phyloP scores from a whole-genome alignment of 2,329 filamentous ascomycete species.

The Ophiostoma angusticollis region DNA sequence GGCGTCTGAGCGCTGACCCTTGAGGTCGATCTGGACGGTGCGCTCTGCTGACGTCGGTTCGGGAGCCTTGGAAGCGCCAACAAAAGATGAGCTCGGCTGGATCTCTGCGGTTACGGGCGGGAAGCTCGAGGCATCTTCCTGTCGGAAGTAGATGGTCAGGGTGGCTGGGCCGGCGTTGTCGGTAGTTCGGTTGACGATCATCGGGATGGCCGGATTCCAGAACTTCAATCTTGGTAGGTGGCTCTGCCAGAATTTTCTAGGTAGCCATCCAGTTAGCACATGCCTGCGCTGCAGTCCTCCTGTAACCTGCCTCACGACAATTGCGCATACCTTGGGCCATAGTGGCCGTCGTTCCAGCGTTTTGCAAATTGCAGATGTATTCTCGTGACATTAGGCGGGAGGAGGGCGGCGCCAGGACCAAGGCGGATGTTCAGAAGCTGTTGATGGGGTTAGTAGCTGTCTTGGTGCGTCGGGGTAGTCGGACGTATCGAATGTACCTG shows the following conservation, averaged over 20 bases:
- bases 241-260: slow-evolving; percentile 77
- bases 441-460: neutral
- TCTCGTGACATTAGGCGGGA: slow-evolving; percentile 62
- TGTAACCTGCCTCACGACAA: too few relatives aligned
- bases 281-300: too few relatives aligned
- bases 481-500: slow-evolving; percentile 27
- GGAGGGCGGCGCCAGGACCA: slow-evolving; percentile 69
- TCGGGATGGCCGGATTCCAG: slow-evolving; percentile 76
- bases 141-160: slow-evolving; percentile 52
- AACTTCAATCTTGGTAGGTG: slow-evolving; percentile 82
- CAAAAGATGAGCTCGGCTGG: slow-evolving; percentile 34
- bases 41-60: slow-evolving; percentile 35
- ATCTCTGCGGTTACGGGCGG: slow-evolving; percentile 17
- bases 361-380: slow-evolving; percentile 63
- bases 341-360: slow-evolving; percentile 51
- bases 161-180: slow-evolving; percentile 43
- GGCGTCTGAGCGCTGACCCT: slow-evolving; percentile 42
- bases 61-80: slow-evolving; percentile 35
- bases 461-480: neutral
- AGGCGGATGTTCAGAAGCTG: slow-evolving; percentile 63
- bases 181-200: slow-evolving; percentile 62
- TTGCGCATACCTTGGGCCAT: slow-evolving; percentile 51
- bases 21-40: slow-evolving; percentile 49
- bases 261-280: slow-evolving; percentile 5
- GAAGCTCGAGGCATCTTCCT: slow-evolving; percentile 13